These are phyloP conservation scores for Dactylellina parvicollis DNA, from an alignment of 2,329 filamentous ascomycete genomes.

Conservation along the genomic window DNA sequence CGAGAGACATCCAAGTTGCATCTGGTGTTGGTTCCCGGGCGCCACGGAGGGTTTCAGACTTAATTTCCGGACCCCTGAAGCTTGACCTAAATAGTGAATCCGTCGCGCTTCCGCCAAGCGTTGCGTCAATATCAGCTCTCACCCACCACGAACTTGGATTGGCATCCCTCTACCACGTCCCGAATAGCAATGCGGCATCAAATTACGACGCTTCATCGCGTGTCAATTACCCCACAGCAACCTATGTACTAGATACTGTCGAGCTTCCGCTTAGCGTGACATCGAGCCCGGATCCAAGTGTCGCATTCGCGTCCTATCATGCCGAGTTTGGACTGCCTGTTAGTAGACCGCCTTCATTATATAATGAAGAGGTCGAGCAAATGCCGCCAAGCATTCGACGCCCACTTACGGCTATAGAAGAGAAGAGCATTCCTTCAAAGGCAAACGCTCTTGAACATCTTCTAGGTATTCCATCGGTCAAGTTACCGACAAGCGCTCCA, in stretches of 20 bases:
- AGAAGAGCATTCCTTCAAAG: neutral
- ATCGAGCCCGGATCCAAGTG: constrained; percentile 28
- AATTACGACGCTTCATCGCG: constrained; percentile 13
- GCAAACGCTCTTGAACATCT: neutral
- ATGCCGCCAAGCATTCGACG: constrained; percentile 8
- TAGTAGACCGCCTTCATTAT: constrained; percentile 21
- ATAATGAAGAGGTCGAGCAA: constrained; percentile 1
- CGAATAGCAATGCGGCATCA: constrained; percentile 24
- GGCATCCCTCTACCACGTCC: constrained; percentile 2
- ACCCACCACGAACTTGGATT: neutral
- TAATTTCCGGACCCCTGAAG: constrained; percentile 37
- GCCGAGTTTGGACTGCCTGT: constrained; percentile 16
- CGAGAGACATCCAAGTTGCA: neutral
- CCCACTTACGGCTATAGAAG: neutral
- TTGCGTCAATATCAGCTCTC: constrained; percentile 22
- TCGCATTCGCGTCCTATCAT: constrained; percentile 12
- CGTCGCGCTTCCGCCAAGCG: constrained; percentile 35
- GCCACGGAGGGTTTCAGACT: neutral
- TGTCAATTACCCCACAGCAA: neutral
- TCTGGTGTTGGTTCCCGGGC: neutral
- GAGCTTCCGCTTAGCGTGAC: constrained; percentile 29
- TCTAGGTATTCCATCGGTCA: neutral
- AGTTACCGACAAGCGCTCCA: constrained; percentile 1
- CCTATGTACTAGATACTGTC: constrained; percentile 1
- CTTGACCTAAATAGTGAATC: constrained; percentile 24